Evolutionary conservation across 83 land plant species (phyloP).

Genomic region (Larix sibirica): DNA sequence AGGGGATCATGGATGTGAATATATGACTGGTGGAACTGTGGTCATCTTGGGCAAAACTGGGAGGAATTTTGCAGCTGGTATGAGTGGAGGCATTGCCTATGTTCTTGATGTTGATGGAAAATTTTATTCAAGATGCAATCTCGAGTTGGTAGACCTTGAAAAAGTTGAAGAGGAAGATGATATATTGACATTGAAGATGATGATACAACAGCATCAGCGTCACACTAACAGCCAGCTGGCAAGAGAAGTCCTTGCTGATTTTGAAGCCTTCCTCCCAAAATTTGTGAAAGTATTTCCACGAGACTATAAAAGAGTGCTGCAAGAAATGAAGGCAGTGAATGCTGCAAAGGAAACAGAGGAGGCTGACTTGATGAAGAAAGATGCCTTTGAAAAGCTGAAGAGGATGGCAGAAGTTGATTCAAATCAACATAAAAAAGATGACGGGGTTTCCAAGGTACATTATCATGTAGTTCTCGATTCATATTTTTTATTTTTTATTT

Average conservation of each 20-base stretch:
- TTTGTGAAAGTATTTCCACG: constrained; percentile 97
- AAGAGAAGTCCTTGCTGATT: constrained; percentile 67
- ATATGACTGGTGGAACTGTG: constrained; percentile 98
- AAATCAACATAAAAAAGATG: constrained; percentile 28
- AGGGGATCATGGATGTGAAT: constrained; percentile 99
- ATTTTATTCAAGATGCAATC: constrained; percentile 78
- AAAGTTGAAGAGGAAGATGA: constrained; percentile 86
- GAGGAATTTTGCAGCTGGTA: constrained; percentile 98
- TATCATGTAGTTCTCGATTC: no score
- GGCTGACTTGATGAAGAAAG: constrained; percentile 57
- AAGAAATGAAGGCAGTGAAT: constrained; percentile 55
- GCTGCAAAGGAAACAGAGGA: constrained; percentile 61
- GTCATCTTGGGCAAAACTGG: constrained; percentile 97
- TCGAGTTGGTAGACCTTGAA: constrained; percentile 89
- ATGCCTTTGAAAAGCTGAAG: constrained; percentile 94
- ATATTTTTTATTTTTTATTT: neutral
- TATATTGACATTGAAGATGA: constrained; percentile 66
- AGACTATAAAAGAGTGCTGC: constrained; percentile 88
- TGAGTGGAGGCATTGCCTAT: constrained; percentile 99
- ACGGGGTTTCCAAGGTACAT: constrained; percentile 21
- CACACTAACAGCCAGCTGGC: constrained; percentile 85
- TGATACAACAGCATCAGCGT: constrained; percentile 97
- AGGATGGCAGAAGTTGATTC: constrained; percentile 55
- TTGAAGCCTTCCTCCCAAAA: constrained; percentile 74
- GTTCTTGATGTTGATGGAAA: constrained; percentile 83